These are phyloP conservation scores for Raffaelea ambrosiae DNA, from an alignment of 2,329 filamentous ascomycete genomes.

Conservation along the genomic window DNA sequence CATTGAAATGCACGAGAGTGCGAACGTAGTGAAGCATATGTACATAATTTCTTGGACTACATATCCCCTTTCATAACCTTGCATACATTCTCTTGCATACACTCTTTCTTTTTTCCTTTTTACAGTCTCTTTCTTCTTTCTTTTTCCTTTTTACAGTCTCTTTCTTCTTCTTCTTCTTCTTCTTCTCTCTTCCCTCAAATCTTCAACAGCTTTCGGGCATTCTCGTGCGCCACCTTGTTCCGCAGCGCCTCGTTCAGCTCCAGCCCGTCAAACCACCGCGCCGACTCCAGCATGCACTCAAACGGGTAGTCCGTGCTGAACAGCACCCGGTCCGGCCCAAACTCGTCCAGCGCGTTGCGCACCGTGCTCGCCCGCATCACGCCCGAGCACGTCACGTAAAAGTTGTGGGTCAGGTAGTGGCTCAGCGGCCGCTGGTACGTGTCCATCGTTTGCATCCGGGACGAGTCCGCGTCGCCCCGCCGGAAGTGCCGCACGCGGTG, in stretches of 20 bases:
- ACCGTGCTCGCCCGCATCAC: not conserved
- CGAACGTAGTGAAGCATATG: too few species aligned
- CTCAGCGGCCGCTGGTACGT: not conserved
- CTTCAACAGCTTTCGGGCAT: not conserved
- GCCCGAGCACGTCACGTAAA: not conserved
- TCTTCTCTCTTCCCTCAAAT: not conserved
- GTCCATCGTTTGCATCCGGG: too few species aligned
- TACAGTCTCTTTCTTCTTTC: not conserved
- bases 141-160: too few species aligned
- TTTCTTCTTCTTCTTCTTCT: not conserved
- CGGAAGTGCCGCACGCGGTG: not conserved
- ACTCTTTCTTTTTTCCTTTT: too few species aligned
- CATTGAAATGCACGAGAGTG: too few species aligned
- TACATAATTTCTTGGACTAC: too few species aligned
- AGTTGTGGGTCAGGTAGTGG: not conserved
- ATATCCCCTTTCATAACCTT: too few species aligned
- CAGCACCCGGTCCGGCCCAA: not conserved
- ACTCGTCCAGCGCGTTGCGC: not conserved
- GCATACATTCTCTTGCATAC: too few species aligned
- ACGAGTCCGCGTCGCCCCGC: not conserved
- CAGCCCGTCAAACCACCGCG: not conserved
- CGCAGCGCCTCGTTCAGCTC: not conserved
- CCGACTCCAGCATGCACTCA: not conserved
- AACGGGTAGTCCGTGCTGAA: not conserved
- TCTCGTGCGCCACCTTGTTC: not conserved